phyloP scores from a whole-genome alignment of 1,284 basidiomycete genomes.

The Uromyces viciae-fabae region DNA sequence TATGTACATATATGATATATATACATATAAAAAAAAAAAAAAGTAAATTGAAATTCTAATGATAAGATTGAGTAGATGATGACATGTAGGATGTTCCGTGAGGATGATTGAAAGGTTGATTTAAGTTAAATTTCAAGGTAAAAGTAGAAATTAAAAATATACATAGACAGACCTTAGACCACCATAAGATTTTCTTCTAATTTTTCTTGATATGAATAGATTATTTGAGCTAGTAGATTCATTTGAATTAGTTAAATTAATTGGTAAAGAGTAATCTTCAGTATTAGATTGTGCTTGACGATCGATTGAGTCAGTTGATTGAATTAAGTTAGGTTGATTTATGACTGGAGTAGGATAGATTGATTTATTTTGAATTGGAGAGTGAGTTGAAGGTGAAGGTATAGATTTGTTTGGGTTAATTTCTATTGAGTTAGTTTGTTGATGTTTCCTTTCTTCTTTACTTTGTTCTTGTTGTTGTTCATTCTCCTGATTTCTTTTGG shows the following conservation, averaged over 20 bases:
- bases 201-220: slow-evolving; percentile 10
- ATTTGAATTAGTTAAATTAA: neutral
- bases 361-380: neutral
- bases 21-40: too few species aligned
- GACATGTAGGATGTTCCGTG: too few species aligned
- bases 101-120: too few species aligned
- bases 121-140: too few species aligned
- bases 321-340: neutral
- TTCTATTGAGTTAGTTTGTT: neutral
- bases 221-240: neutral
- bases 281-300: neutral
- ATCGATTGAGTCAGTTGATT: slow-evolving; percentile 24
- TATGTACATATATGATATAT: too few species aligned
- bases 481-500: too few species aligned
- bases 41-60: too few species aligned
- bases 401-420: neutral
- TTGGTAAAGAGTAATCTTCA: neutral
- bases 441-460: neutral
- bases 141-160: too few species aligned
- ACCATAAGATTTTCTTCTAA: slow-evolving; percentile 34
- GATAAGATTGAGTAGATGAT: too few species aligned
- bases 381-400: slow-evolving; percentile 17
- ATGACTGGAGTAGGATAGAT: neutral
- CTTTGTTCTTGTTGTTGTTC: slow-evolving; percentile 1
- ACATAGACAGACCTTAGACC: slow-evolving; percentile 4